Evolutionary conservation across 2,329 filamentous ascomycete species (phyloP).

Genomic region (Cladophialophora carrionii): DNA sequence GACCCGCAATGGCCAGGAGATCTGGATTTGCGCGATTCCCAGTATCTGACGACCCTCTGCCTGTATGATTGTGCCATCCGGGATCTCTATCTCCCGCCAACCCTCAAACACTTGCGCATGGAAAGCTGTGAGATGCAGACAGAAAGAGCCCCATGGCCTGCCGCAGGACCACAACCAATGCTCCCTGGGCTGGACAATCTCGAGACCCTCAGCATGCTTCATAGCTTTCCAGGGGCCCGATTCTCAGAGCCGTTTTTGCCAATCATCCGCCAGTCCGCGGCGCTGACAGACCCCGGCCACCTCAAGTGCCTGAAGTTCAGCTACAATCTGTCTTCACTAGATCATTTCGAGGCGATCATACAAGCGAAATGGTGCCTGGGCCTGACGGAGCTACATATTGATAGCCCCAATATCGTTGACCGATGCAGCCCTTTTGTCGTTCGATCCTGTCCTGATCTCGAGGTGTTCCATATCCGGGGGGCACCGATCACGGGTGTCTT

Average conservation of each 20-base stretch:
- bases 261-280: neutral
- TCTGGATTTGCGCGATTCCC: neutral
- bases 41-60: neutral
- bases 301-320: neutral
- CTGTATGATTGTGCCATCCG: neutral
- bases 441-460: slow-evolving; percentile 13
- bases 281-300: neutral
- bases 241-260: neutral
- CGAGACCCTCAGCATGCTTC: neutral
- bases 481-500: slow-evolving; percentile 26
- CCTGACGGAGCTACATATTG: slow-evolving; percentile 18
- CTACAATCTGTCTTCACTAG: neutral
- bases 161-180: neutral
- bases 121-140: neutral
- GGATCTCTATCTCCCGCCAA: neutral
- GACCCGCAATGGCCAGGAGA: neutral
- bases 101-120: neutral
- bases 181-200: slow-evolving; percentile 5
- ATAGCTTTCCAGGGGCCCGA: neutral
- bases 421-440: slow-evolving; percentile 7
- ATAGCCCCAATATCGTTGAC: slow-evolving; percentile 10
- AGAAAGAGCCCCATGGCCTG: neutral
- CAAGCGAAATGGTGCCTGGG: slow-evolving; percentile 6
- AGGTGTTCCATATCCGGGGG: slow-evolving; percentile 17
- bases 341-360: neutral